Base-by-base conservation (phyloP, 2,329 filamentous ascomycete genomes). In the Pezizomycotina sp. region DNA sequence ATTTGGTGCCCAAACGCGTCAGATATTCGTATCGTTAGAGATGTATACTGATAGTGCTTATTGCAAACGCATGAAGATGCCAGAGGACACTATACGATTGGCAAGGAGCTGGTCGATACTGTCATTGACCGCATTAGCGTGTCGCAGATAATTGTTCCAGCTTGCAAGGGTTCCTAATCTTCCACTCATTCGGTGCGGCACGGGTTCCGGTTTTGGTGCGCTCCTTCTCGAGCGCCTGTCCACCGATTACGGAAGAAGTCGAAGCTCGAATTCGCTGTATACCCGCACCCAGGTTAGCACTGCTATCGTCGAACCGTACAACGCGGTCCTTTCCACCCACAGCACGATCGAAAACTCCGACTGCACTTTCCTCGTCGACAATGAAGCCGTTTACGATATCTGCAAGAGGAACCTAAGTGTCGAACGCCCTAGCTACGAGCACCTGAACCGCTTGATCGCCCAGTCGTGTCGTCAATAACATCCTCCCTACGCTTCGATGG, bases 241-340 rank as follows among this genome's bases (percentile, higher is more conserved):
- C 31, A 64, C 65, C 48, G 70, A 74, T 52, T 76, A 72, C 52
- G 68, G 67, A 56, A 76, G 75, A 60, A 71, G 62, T 52, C 75
- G 75, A 60, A 66, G 75, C 36, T 71, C 75, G 52, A 75, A 75
- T 51, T 63, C 69, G 42, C 66, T 75, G 37, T 76, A 75, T 56
- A 71, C 71, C 37, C 67, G 71, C 36, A 71, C 71, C 31, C 66
- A 67, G 47, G 67, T 73, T 35, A 69, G 69, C 13, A 74, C 69
- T 34, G 69, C 71, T n/a, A 69, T 76, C 23, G 71, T 76, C 22
- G 71, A 76, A 58, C 71, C 71, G 3, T 75, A 75, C 59, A 76
- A 75, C 49, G 69, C 71, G 20, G 69, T 68, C 26, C 57, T 68
- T n/a, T 64, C 62, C 34, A 68, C 65, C 18, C 58, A 60, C 46